Evolutionary conservation across 1,139 yeast genomes (phyloP).

Genomic region (Protomyces macrosporus): DNA sequence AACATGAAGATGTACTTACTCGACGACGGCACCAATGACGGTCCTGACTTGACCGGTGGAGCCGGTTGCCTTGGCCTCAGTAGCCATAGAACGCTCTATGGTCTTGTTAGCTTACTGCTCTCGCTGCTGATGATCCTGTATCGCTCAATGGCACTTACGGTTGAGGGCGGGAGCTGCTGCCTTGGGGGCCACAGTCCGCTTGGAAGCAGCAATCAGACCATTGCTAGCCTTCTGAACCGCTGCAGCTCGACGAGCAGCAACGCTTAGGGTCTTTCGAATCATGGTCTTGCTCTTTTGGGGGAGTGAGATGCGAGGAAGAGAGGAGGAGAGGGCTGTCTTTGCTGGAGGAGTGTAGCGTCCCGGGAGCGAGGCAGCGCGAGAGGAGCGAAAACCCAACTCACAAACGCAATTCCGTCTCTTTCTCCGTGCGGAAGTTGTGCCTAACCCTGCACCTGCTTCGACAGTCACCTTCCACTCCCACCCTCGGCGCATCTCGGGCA

Average conservation of each 20-base stretch:
- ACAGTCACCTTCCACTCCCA: no score
- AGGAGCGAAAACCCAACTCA: no score
- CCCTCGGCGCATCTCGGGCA: no score
- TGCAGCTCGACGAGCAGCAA: conserved; percentile 1
- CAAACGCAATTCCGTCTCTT: no score
- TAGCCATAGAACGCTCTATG: conserved; percentile 17
- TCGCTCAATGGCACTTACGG: not conserved
- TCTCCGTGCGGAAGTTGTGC: no score
- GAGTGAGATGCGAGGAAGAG: no score
- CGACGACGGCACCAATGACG: conserved; percentile 23
- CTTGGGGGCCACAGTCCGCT: not conserved
- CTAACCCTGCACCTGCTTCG: no score
- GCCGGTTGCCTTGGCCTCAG: conserved; percentile 19
- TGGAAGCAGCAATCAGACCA: not conserved
- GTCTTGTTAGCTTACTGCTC: not conserved
- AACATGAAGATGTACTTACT: not conserved
- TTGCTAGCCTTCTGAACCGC: not conserved
- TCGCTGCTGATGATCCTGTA: no score
- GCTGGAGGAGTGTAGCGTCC: no score
- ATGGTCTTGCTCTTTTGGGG: not conserved
- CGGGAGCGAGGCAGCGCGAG: no score
- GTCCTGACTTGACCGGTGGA: conserved; percentile 10
- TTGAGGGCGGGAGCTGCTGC: not conserved
- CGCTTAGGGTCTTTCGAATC: not conserved
- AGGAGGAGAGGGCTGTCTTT: no score